phyloP scores from a whole-genome alignment of 441 rosid genomes.

The Gossypium schwendimanii region DNA sequence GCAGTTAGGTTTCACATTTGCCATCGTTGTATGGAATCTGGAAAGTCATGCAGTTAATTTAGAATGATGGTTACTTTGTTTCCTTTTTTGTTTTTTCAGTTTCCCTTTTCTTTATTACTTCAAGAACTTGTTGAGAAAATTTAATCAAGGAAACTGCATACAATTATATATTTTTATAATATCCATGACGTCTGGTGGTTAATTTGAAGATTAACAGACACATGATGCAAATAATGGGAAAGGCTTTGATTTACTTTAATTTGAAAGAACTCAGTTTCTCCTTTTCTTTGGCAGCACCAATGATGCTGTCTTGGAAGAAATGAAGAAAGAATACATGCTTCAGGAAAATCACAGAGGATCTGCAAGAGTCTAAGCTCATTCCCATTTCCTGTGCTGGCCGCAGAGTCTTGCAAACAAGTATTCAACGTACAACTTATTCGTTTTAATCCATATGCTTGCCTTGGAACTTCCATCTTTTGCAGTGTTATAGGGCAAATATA shows the following conservation, averaged over 20 bases:
- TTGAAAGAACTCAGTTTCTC: background rate
- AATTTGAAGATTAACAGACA: background rate
- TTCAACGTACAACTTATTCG: background rate
- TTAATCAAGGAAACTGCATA: background rate
- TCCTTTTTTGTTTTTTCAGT: background rate
- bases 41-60: background rate
- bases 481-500: background rate
- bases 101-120: background rate
- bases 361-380: conserved; percentile 18
- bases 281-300: conserved; percentile 51
- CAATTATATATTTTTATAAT: background rate
- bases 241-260: background rate
- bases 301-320: conserved; percentile 64
- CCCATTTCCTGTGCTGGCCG: background rate
- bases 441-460: background rate
- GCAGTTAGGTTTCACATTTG: background rate
- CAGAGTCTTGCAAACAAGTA: background rate
- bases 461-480: background rate
- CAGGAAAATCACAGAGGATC: conserved; percentile 46
- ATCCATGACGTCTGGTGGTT: background rate
- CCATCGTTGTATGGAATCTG: background rate
- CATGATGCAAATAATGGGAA: background rate
- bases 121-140: background rate
- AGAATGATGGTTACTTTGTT: conserved; percentile 1
- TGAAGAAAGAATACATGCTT: conserved; percentile 66